Percentiles rank a stretch among this genome's conserved stretches.
These are phyloP conservation scores for Wickerhamia fluorescens DNA, from an alignment of 805 yeast genomes.

Conservation along the genomic window DNA sequence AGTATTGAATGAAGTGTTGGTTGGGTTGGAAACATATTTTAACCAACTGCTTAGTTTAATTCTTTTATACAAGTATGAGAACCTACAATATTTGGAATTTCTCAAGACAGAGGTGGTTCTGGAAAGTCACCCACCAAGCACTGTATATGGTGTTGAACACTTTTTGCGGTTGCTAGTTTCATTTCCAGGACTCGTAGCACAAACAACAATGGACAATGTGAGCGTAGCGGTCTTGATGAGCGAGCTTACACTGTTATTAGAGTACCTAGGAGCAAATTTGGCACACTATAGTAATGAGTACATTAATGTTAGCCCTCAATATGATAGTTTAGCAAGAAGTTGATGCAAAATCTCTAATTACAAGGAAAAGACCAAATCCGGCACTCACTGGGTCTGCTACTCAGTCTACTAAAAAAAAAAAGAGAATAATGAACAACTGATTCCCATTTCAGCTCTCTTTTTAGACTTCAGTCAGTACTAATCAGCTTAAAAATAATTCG, in stretches of 20 bases:
- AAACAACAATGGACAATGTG: conserved; percentile 74
- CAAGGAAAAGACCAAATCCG: too few relatives aligned
- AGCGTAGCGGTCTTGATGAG: conserved; percentile 50
- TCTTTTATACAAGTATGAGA: conserved; percentile 67
- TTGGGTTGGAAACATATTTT: conserved; percentile 68
- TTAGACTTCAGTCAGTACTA: too few relatives aligned
- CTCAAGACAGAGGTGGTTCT: conserved; percentile 33
- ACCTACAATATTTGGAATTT: conserved; percentile 61
- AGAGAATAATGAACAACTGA: too few relatives aligned
- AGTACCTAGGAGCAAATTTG: conserved; percentile 42
- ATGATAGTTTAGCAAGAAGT: conserved; percentile 27
- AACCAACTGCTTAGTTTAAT: conserved; percentile 64
- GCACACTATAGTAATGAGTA: conserved; percentile 27
- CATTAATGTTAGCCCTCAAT: conserved; percentile 31
- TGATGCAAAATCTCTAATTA: too few relatives aligned
- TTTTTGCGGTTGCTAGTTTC: conserved; percentile 68
- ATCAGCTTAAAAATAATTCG: too few relatives aligned
- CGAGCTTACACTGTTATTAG: conserved; percentile 48
- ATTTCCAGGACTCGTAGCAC: conserved; percentile 76
- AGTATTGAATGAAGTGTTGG: conserved; percentile 55
- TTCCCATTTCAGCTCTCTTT: too few relatives aligned
- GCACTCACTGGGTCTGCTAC: too few relatives aligned
- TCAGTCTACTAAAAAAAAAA: too few relatives aligned
- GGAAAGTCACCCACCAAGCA: conserved; percentile 4
- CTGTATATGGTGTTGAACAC: conserved; percentile 72